Evolutionary conservation across 148 eudicot species (phyloP), one percentile per base, ranked within the genome.

Genomic region (Fagopyrum tataricum): DNA sequence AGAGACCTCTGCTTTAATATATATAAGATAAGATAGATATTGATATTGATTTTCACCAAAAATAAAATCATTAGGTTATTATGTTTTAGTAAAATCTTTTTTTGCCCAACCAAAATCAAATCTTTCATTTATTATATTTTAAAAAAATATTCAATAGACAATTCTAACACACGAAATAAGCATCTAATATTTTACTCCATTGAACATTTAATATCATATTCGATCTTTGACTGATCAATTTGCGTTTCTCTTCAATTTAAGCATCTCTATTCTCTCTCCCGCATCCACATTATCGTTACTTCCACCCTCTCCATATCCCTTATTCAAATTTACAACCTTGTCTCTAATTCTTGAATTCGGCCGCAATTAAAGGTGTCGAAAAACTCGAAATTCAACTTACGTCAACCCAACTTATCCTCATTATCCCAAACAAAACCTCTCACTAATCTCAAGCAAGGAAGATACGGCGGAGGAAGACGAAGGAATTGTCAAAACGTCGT

Each of bases 351-450:
- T 83, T 97, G 98, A 17, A 93, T 89, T 1, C 89, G 76, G 18
- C 85, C 87, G 0, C 92, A 90, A 64, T 77, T 84, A 4, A 94
- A 90, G 0, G 97, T 93, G 70, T 97, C 98, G 4, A 93, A 87
- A 10, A 86, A 81, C 75, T 46, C 81, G 58, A 87, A 86, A 74
- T 89, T 82, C 68, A 91, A 49, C 86, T 53, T 80, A 40, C 84
- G 77, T 97, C 98, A 91, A 5, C 87, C 96, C 13, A 18, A 6
- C 70, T 80, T 86, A 68, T 93, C 96, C 23, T 87, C 90, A 46
- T 86, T 85, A 73, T 93, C 94, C 98, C 98, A n/a, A 90, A 5
- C 96, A 93, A 48, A 90, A 90, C 78, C 90, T 79, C 78, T 83
- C 82, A 70, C 92, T 86, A 3, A 90, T 70, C 46, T 86, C 93